Percentiles rank a stretch among this genome's conserved stretches.
phyloP scores from a whole-genome alignment of 2,329 filamentous ascomycete species.

The Clonostachys chloroleuca region DNA sequence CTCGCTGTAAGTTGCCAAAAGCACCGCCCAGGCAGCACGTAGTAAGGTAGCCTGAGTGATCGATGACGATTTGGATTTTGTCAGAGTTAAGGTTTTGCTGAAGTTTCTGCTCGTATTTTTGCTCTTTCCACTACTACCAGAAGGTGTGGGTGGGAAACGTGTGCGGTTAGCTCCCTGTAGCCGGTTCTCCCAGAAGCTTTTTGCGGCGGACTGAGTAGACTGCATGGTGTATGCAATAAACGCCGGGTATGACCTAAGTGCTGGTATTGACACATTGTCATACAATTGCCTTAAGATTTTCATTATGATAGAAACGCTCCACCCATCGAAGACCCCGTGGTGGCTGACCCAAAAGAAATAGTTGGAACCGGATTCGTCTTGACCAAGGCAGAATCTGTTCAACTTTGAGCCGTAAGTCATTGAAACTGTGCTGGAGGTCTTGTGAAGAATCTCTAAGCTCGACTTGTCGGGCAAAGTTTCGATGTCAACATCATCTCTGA shows the following conservation, averaged over 20 bases:
- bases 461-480: not conserved
- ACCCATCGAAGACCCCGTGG: conserved; percentile 1
- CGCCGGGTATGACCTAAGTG: not conserved
- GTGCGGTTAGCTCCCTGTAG: not conserved
- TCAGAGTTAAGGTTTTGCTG: not conserved
- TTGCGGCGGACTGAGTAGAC: not conserved
- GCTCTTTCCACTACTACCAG: not conserved
- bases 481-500: not conserved
- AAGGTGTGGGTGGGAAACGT: conserved; percentile 1
- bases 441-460: not conserved
- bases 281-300: conserved; percentile 2
- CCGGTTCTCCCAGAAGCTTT: not conserved
- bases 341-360: conserved; percentile 17
- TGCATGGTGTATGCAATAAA: not conserved
- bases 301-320: not conserved
- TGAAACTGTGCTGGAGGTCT: not conserved
- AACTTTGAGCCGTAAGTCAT: conserved; percentile 6
- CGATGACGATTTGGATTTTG: not conserved
- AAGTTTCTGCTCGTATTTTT: not conserved
- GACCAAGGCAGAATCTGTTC: conserved; percentile 2
- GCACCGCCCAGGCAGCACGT: conserved; percentile 1
- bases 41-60: conserved; percentile 10
- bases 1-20: conserved; percentile 20
- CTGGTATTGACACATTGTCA: conserved; percentile 1
- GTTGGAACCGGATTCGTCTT: conserved; percentile 2